A percentile compares a stretch with the other conserved stretches of the same genome.
Evolutionary conservation across 1,139 yeast genomes (phyloP).

Genomic region (Petasospora rhodanensis): DNA sequence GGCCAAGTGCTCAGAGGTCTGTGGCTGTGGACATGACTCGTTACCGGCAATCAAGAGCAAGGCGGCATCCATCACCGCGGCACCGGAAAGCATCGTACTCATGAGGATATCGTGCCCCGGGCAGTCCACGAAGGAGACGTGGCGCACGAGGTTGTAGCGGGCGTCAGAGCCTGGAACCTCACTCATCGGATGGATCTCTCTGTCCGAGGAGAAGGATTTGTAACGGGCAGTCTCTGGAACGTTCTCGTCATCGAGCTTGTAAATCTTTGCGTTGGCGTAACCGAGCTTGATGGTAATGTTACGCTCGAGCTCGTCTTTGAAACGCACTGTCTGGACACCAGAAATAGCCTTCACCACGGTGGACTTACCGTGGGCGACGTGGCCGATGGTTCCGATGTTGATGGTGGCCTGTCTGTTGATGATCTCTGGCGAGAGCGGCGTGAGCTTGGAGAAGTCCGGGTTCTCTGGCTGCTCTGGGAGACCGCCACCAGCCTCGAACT

Average conservation of each 20-base stretch:
- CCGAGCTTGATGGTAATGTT: conserved; percentile 98
- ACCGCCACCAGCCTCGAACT: conserved; percentile 98
- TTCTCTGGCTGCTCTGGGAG: conserved; percentile 92
- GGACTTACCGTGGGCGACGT: conserved; percentile 99
- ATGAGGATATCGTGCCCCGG: conserved; percentile 99
- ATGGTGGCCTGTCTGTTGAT: conserved; percentile 99
- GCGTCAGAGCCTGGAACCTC: conserved; percentile 81
- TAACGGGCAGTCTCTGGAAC: conserved; percentile 97
- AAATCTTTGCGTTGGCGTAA: conserved; percentile 97
- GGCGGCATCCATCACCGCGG: conserved; percentile 99
- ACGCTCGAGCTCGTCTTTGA: conserved; percentile 98
- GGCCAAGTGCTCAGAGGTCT: conserved; percentile 98
- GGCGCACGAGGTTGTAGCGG: conserved; percentile 86
- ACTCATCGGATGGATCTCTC: conserved; percentile 91
- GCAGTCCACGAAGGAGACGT: conserved; percentile 97
- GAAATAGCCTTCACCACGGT: conserved; percentile 98
- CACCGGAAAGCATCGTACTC: conserved; percentile 99
- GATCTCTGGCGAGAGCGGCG: conserved; percentile 90
- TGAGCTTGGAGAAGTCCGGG: conserved; percentile 73
- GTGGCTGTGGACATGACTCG: conserved; percentile 99
- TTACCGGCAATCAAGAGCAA: conserved; percentile 93
- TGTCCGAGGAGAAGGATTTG: conserved; percentile 89
- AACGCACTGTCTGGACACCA: conserved; percentile 98
- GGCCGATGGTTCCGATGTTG: conserved; percentile 98
- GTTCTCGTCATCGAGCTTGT: conserved; percentile 79